Evolutionary conservation across 768 basidiomycete species (phyloP), one percentile per base, ranked within the genome.

Genomic region (Termitomyces sp.): DNA sequence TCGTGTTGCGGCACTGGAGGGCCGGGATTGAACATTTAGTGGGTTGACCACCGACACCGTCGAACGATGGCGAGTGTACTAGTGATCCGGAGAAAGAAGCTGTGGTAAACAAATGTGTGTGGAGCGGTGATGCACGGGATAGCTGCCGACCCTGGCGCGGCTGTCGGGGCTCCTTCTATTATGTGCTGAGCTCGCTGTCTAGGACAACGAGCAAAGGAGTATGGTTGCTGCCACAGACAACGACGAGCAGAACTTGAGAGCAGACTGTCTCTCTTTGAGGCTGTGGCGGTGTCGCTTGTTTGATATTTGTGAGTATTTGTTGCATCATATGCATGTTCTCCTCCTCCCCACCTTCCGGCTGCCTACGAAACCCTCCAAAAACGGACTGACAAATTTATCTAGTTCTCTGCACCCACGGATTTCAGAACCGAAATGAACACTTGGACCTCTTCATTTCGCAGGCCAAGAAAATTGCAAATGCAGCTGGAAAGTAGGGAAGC

Each of bases 281-380:
- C 36, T 54, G 66, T 67, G 63, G 66, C 64, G 54, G 64, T 65
- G 66, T 61, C 56, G 54, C 61, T 63, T 67, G 62, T 62, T 67
- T 65, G 45, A 62, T 67, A 45, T 67, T 65, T 67, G 62, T 32
- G 45, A 5, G 11, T 65, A 43, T 67, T 67, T 63, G 54, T 11
- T 57, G 34, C 42, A 25, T 49, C 60, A 49, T 29, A 61, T 54
- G 52, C 15, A 63, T 63, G 59, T 42, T 63, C 65, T 63, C 65
- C 65, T 65, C 65, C 62, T 63, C 65, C 12, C 56, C 59, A 36
- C 48, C 60, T 64, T 66, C 63, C 66, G 59, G 53, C 25, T 47
- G n/a, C 47, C 63, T 17, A 38, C 57, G 42, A 34, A 63, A 46
- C 38, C 45, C n/a, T 48, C 54, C 51, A 40, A 40, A 17, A 8